phyloP scores from a whole-genome alignment of 495 filamentous ascomycete species.

The Podospora pseudopauciseta region DNA sequence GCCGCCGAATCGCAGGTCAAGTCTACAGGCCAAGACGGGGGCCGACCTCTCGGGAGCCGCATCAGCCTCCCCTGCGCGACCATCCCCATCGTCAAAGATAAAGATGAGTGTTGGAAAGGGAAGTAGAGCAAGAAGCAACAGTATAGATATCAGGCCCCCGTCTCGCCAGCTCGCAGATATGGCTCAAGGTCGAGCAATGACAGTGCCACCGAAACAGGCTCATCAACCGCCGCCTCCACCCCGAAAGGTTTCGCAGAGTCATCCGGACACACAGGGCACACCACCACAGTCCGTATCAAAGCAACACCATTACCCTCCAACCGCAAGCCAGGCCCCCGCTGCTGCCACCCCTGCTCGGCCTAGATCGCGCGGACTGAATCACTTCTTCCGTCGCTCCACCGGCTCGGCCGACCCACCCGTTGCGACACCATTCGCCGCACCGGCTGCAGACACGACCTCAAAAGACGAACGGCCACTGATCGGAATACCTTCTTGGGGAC shows the following conservation, averaged over 20 bases:
- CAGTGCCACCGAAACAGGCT: conserved; percentile 31
- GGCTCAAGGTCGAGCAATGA: conserved; percentile 26
- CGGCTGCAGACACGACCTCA: conserved; percentile 35
- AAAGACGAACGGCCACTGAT: conserved; percentile 23
- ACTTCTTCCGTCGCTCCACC: conserved; percentile 39
- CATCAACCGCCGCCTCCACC: conserved; percentile 22
- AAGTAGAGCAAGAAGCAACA: conserved; percentile 37
- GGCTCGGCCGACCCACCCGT: conserved; percentile 23
- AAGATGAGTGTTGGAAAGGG: conserved; percentile 27
- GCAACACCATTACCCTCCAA: conserved; percentile 46
- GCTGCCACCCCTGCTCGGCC: conserved; percentile 17
- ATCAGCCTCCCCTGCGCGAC: conserved; percentile 19
- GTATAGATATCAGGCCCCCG: conserved; percentile 31
- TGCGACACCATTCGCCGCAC: conserved; percentile 31
- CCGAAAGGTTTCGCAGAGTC: not conserved
- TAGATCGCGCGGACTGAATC: conserved; percentile 38
- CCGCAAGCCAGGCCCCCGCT: conserved; percentile 30
- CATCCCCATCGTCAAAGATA: conserved; percentile 24
- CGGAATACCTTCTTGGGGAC: conserved; percentile 32
- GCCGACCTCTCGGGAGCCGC: conserved; percentile 17
- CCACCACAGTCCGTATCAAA: conserved; percentile 26
- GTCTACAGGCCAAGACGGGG: conserved; percentile 39
- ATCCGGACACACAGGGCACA: conserved; percentile 10
- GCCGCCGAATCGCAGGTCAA: conserved; percentile 43
- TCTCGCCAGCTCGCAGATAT: conserved; percentile 14